phyloP scores from a whole-genome alignment of 2,329 filamentous ascomycete genomes.

The Trichoderma aggressivum region DNA sequence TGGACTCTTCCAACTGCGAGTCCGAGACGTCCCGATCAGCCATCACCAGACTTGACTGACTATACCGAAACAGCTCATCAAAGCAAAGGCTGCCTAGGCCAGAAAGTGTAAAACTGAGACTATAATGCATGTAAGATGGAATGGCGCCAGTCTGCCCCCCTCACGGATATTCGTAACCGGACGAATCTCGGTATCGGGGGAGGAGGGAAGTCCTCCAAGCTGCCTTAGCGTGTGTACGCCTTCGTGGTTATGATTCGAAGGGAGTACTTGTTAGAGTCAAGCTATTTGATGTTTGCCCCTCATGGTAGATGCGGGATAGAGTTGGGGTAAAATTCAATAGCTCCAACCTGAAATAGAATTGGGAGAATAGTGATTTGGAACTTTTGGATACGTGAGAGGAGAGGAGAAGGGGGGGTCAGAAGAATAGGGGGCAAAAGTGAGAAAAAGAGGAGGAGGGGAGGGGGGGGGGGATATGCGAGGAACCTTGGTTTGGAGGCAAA shows the following conservation, averaged over 20 bases:
- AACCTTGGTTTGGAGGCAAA: slow-evolving; percentile 5
- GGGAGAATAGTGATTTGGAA: not conserved
- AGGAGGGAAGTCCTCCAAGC: not conserved
- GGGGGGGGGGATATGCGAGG: not conserved
- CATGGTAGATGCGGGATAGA: not conserved
- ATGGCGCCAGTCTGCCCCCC: not conserved
- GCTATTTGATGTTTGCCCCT: not conserved
- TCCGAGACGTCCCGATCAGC: not conserved
- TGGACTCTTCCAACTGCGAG: not conserved
- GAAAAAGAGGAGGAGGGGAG: not conserved
- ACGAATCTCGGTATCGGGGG: slow-evolving; percentile 3
- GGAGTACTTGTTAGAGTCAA: not conserved
- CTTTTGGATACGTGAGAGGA: not conserved
- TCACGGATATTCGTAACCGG: not conserved
- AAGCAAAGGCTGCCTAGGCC: not conserved
- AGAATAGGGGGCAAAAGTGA: not conserved
- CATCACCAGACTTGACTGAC: not conserved
- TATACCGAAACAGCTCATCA: not conserved
- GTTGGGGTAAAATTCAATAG: not conserved
- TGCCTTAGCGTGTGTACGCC: not conserved
- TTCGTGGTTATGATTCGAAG: not conserved
- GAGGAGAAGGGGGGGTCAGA: not conserved
- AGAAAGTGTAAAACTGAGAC: not conserved
- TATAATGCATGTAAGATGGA: not conserved
- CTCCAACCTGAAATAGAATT: not conserved